Percentiles rank a stretch among this genome's conserved stretches.
phyloP scores from a whole-genome alignment of 2,329 filamentous ascomycete species.

The Talaromyces sp. region DNA sequence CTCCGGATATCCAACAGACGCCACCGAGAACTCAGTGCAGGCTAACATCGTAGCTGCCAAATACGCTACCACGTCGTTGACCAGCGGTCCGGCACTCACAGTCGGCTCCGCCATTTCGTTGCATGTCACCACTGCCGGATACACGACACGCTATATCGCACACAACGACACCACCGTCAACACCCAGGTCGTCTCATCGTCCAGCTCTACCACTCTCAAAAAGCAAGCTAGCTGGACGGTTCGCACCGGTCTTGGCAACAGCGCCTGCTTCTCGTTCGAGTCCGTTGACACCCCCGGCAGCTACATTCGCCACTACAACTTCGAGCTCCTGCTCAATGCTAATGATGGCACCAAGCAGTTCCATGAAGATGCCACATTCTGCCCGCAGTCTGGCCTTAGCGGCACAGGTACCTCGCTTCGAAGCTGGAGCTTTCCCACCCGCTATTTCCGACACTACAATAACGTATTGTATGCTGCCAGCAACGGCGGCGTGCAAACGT shows the following conservation, averaged over 20 bases:
- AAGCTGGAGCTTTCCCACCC: constrained; percentile 18
- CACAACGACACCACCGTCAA: constrained; percentile 15
- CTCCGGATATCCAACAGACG: constrained; percentile 15
- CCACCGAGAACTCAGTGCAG: constrained; percentile 13
- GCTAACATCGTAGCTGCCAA: constrained; percentile 16
- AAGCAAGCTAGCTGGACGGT: constrained; percentile 18
- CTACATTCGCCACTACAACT: constrained; percentile 18
- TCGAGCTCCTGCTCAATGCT: constrained; percentile 14
- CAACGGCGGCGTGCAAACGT: constrained; percentile 14
- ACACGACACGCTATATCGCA: constrained; percentile 15
- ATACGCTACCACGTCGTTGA: constrained; percentile 14
- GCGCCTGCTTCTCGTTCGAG: constrained; percentile 19
- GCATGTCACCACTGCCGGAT: constrained; percentile 12
- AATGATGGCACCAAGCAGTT: constrained; percentile 19
- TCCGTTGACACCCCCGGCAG: constrained; percentile 18
- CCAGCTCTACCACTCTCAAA: constrained; percentile 6
- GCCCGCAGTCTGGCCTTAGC: constrained; percentile 11
- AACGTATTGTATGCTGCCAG: constrained; percentile 16
- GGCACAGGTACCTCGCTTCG: constrained; percentile 16
- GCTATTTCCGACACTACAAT: constrained; percentile 18
- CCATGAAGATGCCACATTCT: constrained; percentile 19
- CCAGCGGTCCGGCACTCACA: constrained; percentile 12
- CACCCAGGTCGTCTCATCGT: constrained; percentile 16
- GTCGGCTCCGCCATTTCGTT: constrained; percentile 11
- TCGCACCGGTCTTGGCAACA: constrained; percentile 14